A percentile compares a stretch with the other conserved stretches of the same genome.
These are phyloP conservation scores for Leishmania major DNA, from an alignment of 208 protist species.

Conservation along the genomic window DNA sequence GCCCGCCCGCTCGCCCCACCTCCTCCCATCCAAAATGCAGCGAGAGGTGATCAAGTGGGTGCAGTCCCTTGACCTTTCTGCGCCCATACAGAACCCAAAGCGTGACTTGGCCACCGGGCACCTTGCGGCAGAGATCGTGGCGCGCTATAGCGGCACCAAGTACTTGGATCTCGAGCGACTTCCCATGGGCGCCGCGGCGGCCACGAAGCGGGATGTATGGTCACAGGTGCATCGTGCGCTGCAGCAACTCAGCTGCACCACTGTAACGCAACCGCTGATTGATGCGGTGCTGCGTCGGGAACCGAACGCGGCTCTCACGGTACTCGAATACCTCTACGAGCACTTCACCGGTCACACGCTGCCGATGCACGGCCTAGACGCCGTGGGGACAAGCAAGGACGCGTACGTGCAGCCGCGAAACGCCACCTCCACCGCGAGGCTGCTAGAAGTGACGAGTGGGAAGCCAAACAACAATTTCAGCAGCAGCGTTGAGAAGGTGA, in stretches of 20 bases:
- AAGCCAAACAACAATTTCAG: background rate
- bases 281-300: slow-evolving; percentile 65
- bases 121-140: slow-evolving; percentile 93
- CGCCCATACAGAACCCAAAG: slow-evolving; percentile 89
- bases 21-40: slow-evolving; percentile 52
- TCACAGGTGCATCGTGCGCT: slow-evolving; percentile 56
- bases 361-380: slow-evolving; percentile 32
- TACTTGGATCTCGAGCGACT: slow-evolving; percentile 24
- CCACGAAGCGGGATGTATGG: slow-evolving; percentile 93
- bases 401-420: slow-evolving; percentile 28
- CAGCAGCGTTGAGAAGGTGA: background rate
- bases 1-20: too few species aligned
- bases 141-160: slow-evolving; percentile 70
- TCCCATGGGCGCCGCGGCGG: slow-evolving; percentile 70
- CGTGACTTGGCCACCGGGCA: slow-evolving; percentile 96
- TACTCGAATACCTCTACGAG: slow-evolving; percentile 81
- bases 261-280: slow-evolving; percentile 48
- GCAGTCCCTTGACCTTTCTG: slow-evolving; percentile 93
- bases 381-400: slow-evolving; percentile 17
- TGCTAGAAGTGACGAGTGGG: slow-evolving; percentile 10
- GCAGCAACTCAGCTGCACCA: slow-evolving; percentile 49
- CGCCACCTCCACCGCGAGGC: slow-evolving; percentile 18
- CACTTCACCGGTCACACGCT: slow-evolving; percentile 68
- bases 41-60: slow-evolving; percentile 96
- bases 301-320: slow-evolving; percentile 50